Evolutionary conservation across 2,329 filamentous ascomycete species (phyloP).

Genomic region (Endoconidiophora laricicola): DNA sequence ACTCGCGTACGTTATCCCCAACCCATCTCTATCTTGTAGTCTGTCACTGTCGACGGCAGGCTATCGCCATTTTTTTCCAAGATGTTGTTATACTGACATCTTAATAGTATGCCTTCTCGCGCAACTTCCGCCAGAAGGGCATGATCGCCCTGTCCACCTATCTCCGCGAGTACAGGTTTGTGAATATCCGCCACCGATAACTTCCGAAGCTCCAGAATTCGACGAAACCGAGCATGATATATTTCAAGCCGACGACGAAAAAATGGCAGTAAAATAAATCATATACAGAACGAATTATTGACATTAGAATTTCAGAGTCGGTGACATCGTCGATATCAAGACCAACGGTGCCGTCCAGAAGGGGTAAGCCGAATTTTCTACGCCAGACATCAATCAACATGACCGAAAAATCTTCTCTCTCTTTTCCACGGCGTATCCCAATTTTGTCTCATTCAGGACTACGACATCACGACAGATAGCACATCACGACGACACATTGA

Average conservation of each 20-base stretch:
- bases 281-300: background rate
- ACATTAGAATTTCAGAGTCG: slow-evolving; percentile 44
- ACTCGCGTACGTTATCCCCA: slow-evolving; percentile 50
- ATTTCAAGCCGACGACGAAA: slow-evolving; percentile 14
- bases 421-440: background rate
- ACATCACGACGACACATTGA: too few species aligned
- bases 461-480: too few species aligned
- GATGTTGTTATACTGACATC: slow-evolving; percentile 5
- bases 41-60: slow-evolving; percentile 11
- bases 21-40: slow-evolving; percentile 1
- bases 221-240: slow-evolving; percentile 9
- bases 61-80: background rate
- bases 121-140: slow-evolving; percentile 89
- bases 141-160: slow-evolving; percentile 89
- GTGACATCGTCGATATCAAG: slow-evolving; percentile 98
- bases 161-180: slow-evolving; percentile 76
- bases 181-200: slow-evolving; percentile 6
- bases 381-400: background rate
- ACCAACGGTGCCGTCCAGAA: slow-evolving; percentile 97
- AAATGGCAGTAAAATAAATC: background rate
- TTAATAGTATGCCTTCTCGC: slow-evolving; percentile 70
- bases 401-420: background rate
- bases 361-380: slow-evolving; percentile 45
- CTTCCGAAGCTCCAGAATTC: slow-evolving; percentile 6
- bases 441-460: background rate